Evolutionary conservation across 306 rosid species (phyloP).

Genomic region (Rosa rugosa): DNA sequence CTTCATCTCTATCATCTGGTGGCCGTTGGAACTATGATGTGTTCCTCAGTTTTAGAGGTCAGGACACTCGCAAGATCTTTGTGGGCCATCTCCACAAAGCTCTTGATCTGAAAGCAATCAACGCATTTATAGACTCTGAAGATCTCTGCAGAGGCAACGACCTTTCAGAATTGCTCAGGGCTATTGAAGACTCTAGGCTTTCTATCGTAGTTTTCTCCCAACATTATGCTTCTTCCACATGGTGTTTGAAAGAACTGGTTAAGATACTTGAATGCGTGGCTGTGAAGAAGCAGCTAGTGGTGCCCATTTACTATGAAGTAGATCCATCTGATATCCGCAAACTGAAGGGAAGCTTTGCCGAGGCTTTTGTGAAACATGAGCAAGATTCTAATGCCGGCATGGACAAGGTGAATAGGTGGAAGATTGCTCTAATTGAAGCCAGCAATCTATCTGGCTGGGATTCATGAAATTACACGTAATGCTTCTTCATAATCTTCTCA

Average conservation of each 20-base stretch:
- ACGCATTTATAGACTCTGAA: conserved; percentile 6
- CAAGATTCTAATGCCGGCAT: background rate
- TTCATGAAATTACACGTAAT: background rate
- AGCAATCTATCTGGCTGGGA: background rate
- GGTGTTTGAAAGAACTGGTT: conserved; percentile 18
- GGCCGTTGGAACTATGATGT: conserved; percentile 11
- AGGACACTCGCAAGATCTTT: conserved; percentile 1
- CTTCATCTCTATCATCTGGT: background rate
- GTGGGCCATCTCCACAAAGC: conserved; percentile 6
- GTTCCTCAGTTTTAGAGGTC: conserved; percentile 18
- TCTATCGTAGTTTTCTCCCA: conserved; percentile 2
- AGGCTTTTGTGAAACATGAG: background rate
- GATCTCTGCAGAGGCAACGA: background rate
- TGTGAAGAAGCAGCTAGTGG: background rate
- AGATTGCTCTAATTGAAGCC: background rate
- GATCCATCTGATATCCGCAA: conserved; percentile 7
- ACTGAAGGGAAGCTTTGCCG: background rate
- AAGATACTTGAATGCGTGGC: background rate
- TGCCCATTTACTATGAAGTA: background rate
- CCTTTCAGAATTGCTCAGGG: background rate
- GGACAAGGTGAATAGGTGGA: background rate
- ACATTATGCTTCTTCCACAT: background rate
- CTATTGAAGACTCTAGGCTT: background rate
- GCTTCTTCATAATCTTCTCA: background rate
- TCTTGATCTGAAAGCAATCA: background rate